Conservation (phyloP, 805 yeast genomes). For the Blastobotrys chiropterorum region DNA sequence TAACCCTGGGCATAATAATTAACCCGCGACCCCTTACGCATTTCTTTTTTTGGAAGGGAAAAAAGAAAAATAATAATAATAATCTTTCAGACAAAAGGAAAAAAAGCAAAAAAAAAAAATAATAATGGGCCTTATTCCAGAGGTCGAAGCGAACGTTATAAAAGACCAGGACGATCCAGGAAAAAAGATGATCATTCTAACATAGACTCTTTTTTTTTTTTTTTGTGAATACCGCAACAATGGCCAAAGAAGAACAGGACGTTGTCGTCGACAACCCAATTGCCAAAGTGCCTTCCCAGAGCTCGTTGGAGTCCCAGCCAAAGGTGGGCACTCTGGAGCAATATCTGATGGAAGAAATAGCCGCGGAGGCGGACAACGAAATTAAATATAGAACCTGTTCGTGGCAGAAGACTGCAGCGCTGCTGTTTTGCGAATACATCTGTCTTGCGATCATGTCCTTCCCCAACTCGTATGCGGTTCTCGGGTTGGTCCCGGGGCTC, state of each 20-base stretch:
- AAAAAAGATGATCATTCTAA: too few relatives aligned
- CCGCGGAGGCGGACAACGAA: constrained; percentile 13
- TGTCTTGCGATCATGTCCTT: constrained; percentile 61
- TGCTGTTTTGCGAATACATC: constrained; percentile 53
- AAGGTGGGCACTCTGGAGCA: constrained; percentile 7
- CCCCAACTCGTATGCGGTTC: constrained; percentile 57
- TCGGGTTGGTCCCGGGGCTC: constrained; percentile 54
- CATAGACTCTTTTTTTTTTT: too few relatives aligned
- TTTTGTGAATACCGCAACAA: too few relatives aligned
- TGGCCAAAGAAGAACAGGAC: neutral
- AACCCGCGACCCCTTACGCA: neutral
- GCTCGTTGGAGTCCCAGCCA: neutral
- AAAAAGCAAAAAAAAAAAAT: too few relatives aligned
- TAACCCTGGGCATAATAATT: neutral
- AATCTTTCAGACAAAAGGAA: too few relatives aligned
- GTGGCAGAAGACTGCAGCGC: constrained; percentile 56
- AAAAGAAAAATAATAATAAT: neutral
- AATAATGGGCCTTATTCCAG: too few relatives aligned
- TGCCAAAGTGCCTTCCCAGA: neutral
- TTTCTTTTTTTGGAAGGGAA: neutral
- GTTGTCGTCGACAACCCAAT: neutral
- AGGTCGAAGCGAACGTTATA: too few relatives aligned
- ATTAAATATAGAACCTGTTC: constrained; percentile 49
- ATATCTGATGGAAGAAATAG: constrained; percentile 13
- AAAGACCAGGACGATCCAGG: neutral